These are phyloP conservation scores for Babesia bovis DNA, from an alignment of 169 alveolate genomes.

Conservation along the genomic window DNA sequence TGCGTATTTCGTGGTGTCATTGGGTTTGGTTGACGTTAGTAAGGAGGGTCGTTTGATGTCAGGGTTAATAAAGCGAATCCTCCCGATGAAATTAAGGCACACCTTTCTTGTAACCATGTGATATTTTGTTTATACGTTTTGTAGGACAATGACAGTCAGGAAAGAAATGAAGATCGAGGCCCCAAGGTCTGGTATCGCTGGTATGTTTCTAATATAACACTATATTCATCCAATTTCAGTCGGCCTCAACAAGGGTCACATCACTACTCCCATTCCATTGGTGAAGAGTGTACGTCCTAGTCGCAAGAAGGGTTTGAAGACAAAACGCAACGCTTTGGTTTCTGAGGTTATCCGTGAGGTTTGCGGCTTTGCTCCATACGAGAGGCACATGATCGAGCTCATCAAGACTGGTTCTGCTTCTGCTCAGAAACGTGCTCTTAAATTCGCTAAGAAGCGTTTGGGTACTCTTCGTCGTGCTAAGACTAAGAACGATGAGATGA, in stretches of 20 bases:
- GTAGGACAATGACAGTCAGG: slow-evolving; percentile 41
- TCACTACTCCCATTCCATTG: slow-evolving; percentile 77
- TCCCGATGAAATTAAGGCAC: no score
- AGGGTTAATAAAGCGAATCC: background rate
- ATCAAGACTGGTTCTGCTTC: slow-evolving; percentile 96
- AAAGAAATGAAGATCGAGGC: slow-evolving; percentile 63
- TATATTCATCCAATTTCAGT: slow-evolving; percentile 19
- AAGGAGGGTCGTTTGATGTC: background rate
- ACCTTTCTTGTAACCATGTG: no score
- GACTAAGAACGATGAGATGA: slow-evolving; percentile 92
- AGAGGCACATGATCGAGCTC: slow-evolving; percentile 96
- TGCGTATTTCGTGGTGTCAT: background rate
- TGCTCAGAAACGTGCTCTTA: slow-evolving; percentile 96
- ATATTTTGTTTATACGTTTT: background rate
- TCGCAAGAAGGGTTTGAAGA: slow-evolving; percentile 84
- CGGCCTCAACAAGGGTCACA: slow-evolving; percentile 83
- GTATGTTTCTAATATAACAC: slow-evolving; percentile 23
- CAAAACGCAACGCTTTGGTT: slow-evolving; percentile 88
- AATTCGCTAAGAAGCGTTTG: slow-evolving; percentile 96
- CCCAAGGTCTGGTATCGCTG: slow-evolving; percentile 56
- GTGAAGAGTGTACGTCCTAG: slow-evolving; percentile 80
- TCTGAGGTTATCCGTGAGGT: slow-evolving; percentile 95
- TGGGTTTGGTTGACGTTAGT: background rate
- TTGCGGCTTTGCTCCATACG: slow-evolving; percentile 98
- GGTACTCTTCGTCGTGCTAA: slow-evolving; percentile 99